phyloP scores from a whole-genome alignment of 2,329 filamentous ascomycete genomes.

The Sphaerulina musiva region DNA sequence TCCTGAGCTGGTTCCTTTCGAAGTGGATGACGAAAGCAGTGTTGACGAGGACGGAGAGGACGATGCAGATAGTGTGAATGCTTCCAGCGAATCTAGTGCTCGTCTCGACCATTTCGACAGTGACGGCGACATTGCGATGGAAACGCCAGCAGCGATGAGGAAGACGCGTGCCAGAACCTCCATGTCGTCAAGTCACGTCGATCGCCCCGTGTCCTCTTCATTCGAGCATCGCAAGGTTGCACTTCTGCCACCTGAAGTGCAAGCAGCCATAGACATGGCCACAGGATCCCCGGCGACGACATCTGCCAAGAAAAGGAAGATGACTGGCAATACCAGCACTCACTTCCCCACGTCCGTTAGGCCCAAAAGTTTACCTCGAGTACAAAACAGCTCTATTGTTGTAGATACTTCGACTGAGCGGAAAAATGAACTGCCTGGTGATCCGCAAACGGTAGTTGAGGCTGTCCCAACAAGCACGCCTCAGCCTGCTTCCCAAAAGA shows the following conservation, averaged over 20 bases:
- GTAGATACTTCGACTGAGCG: neutral
- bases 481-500: neutral
- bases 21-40: conserved; percentile 4
- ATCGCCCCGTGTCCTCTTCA: neutral
- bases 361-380: too few relatives aligned
- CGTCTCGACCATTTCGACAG: too few relatives aligned
- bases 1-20: neutral
- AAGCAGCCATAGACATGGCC: conserved; percentile 7
- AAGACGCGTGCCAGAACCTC: neutral
- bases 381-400: neutral
- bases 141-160: neutral
- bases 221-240: neutral
- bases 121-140: neutral
- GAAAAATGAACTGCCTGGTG: neutral
- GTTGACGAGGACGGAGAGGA: conserved; percentile 1
- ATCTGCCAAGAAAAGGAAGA: conserved; percentile 25
- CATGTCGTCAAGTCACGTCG: neutral
- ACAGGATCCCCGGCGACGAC: neutral
- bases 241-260: conserved; percentile 2
- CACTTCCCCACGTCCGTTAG: conserved; percentile 25
- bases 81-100: too few relatives aligned
- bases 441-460: neutral
- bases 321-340: conserved; percentile 31
- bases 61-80: too few relatives aligned
- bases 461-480: neutral